Conservation (phyloP, 2,329 filamentous ascomycete genomes). For the Ceratocystis harringtonii region DNA sequence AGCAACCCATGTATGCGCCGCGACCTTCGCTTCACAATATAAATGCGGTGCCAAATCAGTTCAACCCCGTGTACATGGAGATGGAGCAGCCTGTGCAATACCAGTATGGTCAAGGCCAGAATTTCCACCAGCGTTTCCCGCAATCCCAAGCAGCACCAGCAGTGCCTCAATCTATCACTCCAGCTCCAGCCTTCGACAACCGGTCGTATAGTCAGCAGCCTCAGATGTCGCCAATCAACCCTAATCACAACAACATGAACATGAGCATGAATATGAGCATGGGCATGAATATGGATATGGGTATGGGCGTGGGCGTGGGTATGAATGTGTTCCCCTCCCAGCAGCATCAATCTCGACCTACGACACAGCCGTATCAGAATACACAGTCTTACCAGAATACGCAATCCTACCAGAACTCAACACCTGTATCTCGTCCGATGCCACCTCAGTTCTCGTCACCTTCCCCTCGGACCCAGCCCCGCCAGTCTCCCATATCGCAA, state of each 20-base stretch:
- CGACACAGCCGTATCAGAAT: not conserved
- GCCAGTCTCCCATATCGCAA: slow-evolving; percentile 15
- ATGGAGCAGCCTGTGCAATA: slow-evolving; percentile 12
- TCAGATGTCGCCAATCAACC: slow-evolving; percentile 18
- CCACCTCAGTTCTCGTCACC: slow-evolving; percentile 19
- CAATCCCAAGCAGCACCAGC: not conserved
- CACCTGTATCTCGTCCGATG: slow-evolving; percentile 10
- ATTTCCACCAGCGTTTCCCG: slow-evolving; percentile 8
- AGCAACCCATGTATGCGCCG: slow-evolving; percentile 20
- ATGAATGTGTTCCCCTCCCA: slow-evolving; percentile 9
- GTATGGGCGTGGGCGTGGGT: slow-evolving; percentile 6
- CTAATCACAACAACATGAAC: slow-evolving; percentile 21
- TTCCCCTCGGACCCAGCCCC: slow-evolving; percentile 17
- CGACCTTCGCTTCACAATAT: slow-evolving; percentile 18
- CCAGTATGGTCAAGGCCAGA: slow-evolving; percentile 8
- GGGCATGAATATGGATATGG: slow-evolving; percentile 12
- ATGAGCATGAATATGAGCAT: slow-evolving; percentile 24
- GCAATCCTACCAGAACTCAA: slow-evolving; percentile 11
- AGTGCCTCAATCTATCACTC: slow-evolving; percentile 1
- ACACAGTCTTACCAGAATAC: not conserved
- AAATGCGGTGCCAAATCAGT: slow-evolving; percentile 21
- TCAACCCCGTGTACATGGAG: slow-evolving; percentile 8
- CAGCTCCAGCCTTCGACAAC: slow-evolving; percentile 5
- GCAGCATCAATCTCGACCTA: slow-evolving; percentile 9
- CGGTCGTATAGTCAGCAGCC: slow-evolving; percentile 27